These are phyloP conservation scores for Cyamopsis tetragonoloba DNA, from an alignment of 306 rosid species.

Conservation along the genomic window DNA sequence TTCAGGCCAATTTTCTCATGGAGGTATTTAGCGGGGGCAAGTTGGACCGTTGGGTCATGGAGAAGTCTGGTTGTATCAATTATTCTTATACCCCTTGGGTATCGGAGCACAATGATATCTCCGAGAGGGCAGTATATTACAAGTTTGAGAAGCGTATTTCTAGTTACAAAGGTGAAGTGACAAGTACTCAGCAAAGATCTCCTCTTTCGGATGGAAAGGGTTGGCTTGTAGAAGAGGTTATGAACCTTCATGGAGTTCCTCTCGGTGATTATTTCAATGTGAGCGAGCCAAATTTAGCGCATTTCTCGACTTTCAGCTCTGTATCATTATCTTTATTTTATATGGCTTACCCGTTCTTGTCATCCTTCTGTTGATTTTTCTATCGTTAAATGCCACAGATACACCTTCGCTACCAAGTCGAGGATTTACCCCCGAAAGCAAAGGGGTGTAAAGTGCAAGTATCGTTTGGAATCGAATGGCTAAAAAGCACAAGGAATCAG, in stretches of 20 bases:
- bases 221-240: conserved; percentile 85
- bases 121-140: conserved; percentile 82
- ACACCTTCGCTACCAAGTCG: conserved; percentile 78
- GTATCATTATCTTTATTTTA: conserved; percentile 29
- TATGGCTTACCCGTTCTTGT: conserved; percentile 9
- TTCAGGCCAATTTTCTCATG: conserved; percentile 65
- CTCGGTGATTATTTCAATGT: conserved; percentile 89
- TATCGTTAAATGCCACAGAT: conserved; percentile 51
- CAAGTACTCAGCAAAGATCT: conserved; percentile 73
- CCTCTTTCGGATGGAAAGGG: conserved; percentile 65
- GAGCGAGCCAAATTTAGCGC: conserved; percentile 28
- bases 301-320: neutral
- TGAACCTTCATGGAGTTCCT: conserved; percentile 83
- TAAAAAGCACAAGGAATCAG: conserved; percentile 76
- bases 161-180: conserved; percentile 75
- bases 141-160: conserved; percentile 67
- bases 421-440: conserved; percentile 70
- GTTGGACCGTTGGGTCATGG: conserved; percentile 78
- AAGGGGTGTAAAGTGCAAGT: conserved; percentile 71
- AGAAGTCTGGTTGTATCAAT: conserved; percentile 72
- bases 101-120: conserved; percentile 65
- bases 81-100: conserved; percentile 90
- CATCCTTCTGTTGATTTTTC: conserved; percentile 18
- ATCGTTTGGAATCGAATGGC: conserved; percentile 82
- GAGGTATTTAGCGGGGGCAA: conserved; percentile 83